These are phyloP conservation scores for Geosmithia morbida DNA, from an alignment of 2,329 filamentous ascomycete genomes.

Conservation along the genomic window DNA sequence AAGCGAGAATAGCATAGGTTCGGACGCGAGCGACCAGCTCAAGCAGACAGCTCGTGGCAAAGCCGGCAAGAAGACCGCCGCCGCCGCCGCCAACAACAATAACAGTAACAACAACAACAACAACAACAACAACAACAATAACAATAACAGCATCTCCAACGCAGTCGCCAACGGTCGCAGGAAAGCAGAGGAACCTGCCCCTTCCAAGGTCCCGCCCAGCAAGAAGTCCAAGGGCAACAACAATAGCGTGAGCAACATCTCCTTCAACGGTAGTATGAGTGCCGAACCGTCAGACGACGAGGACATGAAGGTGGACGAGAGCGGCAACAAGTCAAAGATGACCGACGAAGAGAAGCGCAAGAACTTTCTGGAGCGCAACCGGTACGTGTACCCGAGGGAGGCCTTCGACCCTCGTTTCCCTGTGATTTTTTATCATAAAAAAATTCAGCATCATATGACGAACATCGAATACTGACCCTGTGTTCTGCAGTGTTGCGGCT, in stretches of 20 bases:
- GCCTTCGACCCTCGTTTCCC: not conserved
- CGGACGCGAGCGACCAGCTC: slow-evolving; percentile 58
- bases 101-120: no score
- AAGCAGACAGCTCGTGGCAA: slow-evolving; percentile 52
- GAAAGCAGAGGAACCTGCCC: slow-evolving; percentile 54
- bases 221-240: slow-evolving; percentile 54
- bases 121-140: no score
- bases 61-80: slow-evolving; percentile 44
- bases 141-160: slow-evolving; percentile 11
- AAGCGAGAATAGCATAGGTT: slow-evolving; percentile 57
- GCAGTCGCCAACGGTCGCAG: slow-evolving; percentile 49
- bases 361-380: slow-evolving; percentile 92
- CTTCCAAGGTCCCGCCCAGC: slow-evolving; percentile 42
- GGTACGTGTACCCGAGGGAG: slow-evolving; percentile 41
- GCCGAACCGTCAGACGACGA: slow-evolving; percentile 33
- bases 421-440: not conserved
- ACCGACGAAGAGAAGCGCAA: slow-evolving; percentile 97
- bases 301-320: slow-evolving; percentile 37
- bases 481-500: slow-evolving; percentile 61
- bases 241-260: slow-evolving; percentile 5
- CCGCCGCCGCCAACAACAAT: no score
- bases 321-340: slow-evolving; percentile 63
- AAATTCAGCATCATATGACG: no score
- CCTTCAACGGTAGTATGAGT: slow-evolving; percentile 4
- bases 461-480: slow-evolving; percentile 2